Evolutionary conservation across 1,284 basidiomycete species (phyloP), one percentile per base, ranked within the genome.

Genomic region (Papiliotrema nemorosa): DNA sequence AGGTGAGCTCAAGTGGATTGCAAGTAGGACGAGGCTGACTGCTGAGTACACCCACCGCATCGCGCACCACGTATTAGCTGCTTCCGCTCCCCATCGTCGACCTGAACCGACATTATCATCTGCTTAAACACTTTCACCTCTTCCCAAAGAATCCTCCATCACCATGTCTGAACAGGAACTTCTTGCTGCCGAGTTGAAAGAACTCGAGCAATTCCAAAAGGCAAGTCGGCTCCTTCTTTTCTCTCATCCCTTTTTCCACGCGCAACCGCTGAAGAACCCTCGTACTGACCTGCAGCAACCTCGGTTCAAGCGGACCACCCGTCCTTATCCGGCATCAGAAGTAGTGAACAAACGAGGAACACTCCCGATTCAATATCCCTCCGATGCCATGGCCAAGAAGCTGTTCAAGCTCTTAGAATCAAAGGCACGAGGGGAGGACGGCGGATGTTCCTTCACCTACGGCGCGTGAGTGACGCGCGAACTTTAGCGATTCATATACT

Each of bases 261-360:
- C 14, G 29, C 14, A 31, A 31, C 7, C 29, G 29, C 7, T 14
- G 29, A 31, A 14, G 29, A 14, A 31, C 26, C 42, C 27, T 44
- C 47, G 35, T 31, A 52, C 37, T 43, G 16, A 49, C 37, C 31
- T 24, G 29, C 39, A 94, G 91, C 84, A 77, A 66, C 84, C 89
- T 26, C 89, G 94, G 50, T 97, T 93, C 74, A 82, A 84, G 36
- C 81, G 85, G 67, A 86, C 87, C 37, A 85, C 82, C 65, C 85
- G 94, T 35, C 90, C 93, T 3, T 98, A 97, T 79, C 87, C 88
- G 40, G 90, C 94, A 27, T 86, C 84, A 33, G 86, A 96, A 62
- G 93, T 97, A 61, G 92, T 97, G 59, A 82, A 87, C 42, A 97
- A 97, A 79, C 83, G 93, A 31, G 94, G 96, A 27, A 92, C 90